Base-by-base conservation (phyloP, 2,329 filamentous ascomycete genomes). In the Aspergillus quadrilineatus region DNA sequence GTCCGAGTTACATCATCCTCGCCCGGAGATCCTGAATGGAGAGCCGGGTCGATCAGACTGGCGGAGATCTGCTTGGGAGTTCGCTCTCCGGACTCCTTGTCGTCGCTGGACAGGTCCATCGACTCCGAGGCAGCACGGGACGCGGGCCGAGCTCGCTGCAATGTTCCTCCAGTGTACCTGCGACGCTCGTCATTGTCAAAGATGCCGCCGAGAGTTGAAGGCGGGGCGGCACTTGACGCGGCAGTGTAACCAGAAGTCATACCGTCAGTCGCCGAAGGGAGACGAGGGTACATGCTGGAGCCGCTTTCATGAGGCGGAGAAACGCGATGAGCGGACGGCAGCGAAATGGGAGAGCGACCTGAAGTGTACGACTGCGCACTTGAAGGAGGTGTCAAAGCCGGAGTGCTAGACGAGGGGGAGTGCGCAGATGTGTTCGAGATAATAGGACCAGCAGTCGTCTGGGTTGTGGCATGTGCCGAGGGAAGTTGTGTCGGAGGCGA, bases 301-400 rank as follows among this genome's bases (percentile, higher is more conserved):
- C 78, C 78, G 50, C 72, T 75, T 57, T 73, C 69, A 54, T 79
- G 75, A 10, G 78, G 77, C 0, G 81, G 81, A 8, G 80, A 79
- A 46, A 84, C 76, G 57, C 77, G 80, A 58, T 79, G 77, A 51
- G 73, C 70, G 39, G 80, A 78, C 53, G 82, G 78, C 53, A 79
- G 75, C 36, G 82, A 83, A 63, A 80, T 76, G 5, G 84, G 84
- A 3, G 85, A 87, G 60, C 86, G 83, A 61, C 82, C 80, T 4
- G 85, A 86, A 46, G 79, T 82, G 69, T 87, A 86, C 0, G 83
- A 85, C 60, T 86, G 78, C 15, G 84, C 82, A 59, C 83, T 86
- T 4, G 81, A 84, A 1, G 83, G 83, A 17, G 85, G 85, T 0
- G 85, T 87, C 58, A 88, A 71, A 12, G 83, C 84, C 2, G 85